Percentiles rank a stretch among this genome's conserved stretches.
Conservation (phyloP, 768 basidiomycete genomes). For the Boletus insuetus region DNA sequence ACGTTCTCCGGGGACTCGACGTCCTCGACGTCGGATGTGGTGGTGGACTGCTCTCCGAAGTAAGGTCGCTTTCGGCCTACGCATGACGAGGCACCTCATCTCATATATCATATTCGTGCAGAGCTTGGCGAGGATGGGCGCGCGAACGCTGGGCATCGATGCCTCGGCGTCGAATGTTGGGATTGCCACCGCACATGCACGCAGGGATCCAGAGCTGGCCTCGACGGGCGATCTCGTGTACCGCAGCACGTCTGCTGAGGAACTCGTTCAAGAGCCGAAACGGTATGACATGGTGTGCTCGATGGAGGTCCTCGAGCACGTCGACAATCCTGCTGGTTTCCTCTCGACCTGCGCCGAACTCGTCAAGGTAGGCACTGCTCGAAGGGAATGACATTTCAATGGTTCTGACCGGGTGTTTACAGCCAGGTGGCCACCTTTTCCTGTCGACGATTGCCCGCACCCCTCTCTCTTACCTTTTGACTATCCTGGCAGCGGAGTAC, state of each 20-base stretch:
- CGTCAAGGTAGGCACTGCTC: constrained; percentile 64
- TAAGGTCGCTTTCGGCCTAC: constrained; percentile 30
- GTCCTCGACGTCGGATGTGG: constrained; percentile 94
- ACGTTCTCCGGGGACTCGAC: constrained; percentile 58
- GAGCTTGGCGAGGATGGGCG: constrained; percentile 88
- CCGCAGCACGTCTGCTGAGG: constrained; percentile 71
- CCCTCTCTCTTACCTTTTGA: constrained; percentile 65
- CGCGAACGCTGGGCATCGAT: constrained; percentile 87
- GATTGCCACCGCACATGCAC: constrained; percentile 81
- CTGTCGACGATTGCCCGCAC: constrained; percentile 93
- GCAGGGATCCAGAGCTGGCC: constrained; percentile 64
- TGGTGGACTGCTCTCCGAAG: constrained; percentile 91
- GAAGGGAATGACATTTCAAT: not conserved
- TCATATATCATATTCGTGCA: constrained; percentile 27
- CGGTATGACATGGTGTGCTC: constrained; percentile 92
- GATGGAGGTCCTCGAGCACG: constrained; percentile 98
- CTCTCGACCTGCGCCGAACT: constrained; percentile 78
- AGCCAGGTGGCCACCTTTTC: constrained; percentile 97
- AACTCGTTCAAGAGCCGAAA: constrained; percentile 57
- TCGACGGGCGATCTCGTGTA: constrained; percentile 53
- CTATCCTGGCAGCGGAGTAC: constrained; percentile 79
- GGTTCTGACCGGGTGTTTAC: constrained; percentile 7
- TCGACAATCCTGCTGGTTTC: constrained; percentile 87
- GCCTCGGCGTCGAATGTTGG: constrained; percentile 85
- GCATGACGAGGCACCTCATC: not conserved